These are phyloP conservation scores for Xylaria polymorpha DNA, from an alignment of 2,329 filamentous ascomycete species.

Conservation along the genomic window DNA sequence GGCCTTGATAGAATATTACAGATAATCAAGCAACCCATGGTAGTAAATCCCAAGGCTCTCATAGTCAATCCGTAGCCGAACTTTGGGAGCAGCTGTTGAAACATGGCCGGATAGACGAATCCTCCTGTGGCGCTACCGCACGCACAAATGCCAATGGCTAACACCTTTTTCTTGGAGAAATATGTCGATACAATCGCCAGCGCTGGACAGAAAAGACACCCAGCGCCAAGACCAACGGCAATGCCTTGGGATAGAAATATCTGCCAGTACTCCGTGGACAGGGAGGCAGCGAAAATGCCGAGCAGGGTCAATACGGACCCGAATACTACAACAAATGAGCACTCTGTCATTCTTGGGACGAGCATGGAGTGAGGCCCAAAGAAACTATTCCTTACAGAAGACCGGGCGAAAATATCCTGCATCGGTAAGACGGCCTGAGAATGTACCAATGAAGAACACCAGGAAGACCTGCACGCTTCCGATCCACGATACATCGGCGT, in stretches of 20 bases:
- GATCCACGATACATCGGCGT: constrained; percentile 15
- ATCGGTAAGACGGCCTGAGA: constrained; percentile 20
- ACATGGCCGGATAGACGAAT: constrained; percentile 14
- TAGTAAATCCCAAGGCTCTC: constrained; percentile 33
- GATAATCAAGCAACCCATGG: constrained; percentile 38
- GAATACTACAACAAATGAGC: background rate
- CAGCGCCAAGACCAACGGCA: constrained; percentile 17
- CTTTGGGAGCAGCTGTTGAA: background rate
- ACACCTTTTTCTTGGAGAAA: constrained; percentile 14
- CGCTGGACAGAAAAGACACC: constrained; percentile 15
- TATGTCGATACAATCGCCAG: constrained; percentile 16
- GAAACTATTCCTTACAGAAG: background rate
- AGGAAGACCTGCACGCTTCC: constrained; percentile 15
- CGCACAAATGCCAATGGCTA: constrained; percentile 17
- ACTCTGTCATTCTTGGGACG: no score
- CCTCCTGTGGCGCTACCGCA: constrained; percentile 18
- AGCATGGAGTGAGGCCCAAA: no score
- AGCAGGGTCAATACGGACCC: background rate
- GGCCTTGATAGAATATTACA: constrained; percentile 35
- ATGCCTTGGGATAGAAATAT: constrained; percentile 23
- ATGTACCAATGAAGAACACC: constrained; percentile 21
- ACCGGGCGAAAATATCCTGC: constrained; percentile 19
- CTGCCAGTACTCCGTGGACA: constrained; percentile 24
- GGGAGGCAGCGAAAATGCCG: constrained; percentile 16
- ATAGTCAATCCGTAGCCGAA: constrained; percentile 19